Evolutionary conservation across 495 filamentous ascomycete species (phyloP).

Genomic region (Clohesyomyces aquaticus): DNA sequence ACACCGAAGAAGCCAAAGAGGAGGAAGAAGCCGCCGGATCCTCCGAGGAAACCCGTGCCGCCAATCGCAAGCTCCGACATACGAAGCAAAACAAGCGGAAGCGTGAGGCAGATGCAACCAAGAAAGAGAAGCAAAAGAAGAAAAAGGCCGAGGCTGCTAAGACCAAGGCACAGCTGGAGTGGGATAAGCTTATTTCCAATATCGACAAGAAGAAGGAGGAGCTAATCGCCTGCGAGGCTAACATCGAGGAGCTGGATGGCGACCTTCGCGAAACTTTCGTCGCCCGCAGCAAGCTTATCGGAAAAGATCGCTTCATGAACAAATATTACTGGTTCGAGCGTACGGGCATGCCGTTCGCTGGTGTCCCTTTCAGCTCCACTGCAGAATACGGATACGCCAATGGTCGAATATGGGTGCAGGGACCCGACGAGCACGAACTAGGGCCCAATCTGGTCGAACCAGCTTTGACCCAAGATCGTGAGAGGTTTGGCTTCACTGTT

Average conservation of each 20-base stretch:
- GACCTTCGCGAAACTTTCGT: conserved; percentile 93
- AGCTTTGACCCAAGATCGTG: conserved; percentile 62
- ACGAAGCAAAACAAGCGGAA: conserved; percentile 69
- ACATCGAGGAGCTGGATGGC: conserved; percentile 82
- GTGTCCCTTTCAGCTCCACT: conserved; percentile 85
- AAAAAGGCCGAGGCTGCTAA: conserved; percentile 81
- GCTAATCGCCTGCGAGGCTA: conserved; percentile 77
- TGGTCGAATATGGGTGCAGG: conserved; percentile 93
- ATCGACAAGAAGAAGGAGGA: conserved; percentile 82
- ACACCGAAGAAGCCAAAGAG: conserved; percentile 59
- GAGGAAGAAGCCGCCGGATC: conserved; percentile 52
- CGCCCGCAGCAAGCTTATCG: conserved; percentile 82
- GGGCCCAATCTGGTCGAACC: conserved; percentile 77
- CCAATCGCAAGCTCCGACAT: conserved; percentile 72
- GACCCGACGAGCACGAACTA: conserved; percentile 86
- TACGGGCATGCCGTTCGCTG: conserved; percentile 95
- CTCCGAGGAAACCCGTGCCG: conserved; percentile 22
- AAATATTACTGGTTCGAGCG: conserved; percentile 99
- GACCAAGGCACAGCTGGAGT: conserved; percentile 77
- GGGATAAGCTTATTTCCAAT: conserved; percentile 81
- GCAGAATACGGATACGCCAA: conserved; percentile 87
- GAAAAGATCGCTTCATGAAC: conserved; percentile 95
- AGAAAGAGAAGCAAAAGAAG: conserved; percentile 70
- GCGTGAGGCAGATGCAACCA: conserved; percentile 64
- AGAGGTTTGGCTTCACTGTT: conserved; percentile 75